Base-by-base conservation (phyloP, 2,329 filamentous ascomycete genomes). In the Esteya vermicola region DNA sequence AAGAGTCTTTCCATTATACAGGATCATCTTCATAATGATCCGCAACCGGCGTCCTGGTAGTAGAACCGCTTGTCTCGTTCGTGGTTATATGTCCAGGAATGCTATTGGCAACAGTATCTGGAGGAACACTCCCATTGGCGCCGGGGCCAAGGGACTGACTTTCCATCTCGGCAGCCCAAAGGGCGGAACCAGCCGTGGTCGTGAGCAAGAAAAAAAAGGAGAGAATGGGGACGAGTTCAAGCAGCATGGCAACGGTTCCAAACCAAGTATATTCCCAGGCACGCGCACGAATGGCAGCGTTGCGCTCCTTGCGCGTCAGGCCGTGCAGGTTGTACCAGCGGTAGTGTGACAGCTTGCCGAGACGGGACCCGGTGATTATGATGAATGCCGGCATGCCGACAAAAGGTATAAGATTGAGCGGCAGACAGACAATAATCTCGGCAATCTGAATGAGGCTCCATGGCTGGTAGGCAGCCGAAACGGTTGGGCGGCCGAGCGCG, bases 191-290 rank as follows among this genome's bases (percentile, higher is more conserved):
- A 18, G 78, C 75, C 1, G 88, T 81, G 4, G 83, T 86, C 0
- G 89, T 95, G 48, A 98, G 62, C 30, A 96, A 68, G 57, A 96
- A 95, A 54, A 96, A 78, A 69, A 98, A 93, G n/a, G 83, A 93
- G 36, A 95, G 60, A 12, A 89, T 70, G 1, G 91, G 91, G 9
- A 95, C 69, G n/a, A 96, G 70, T 60, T 95, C 85, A 22, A 96
- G 60, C 7, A 85, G 36, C 48, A 50, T 51, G 41, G 86, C 84
- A 4, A 91, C 69, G 1, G 82, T 85, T 14, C 91, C 91, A 53
- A 96, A 95, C 85, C 85, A 93, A 13, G 85, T 79, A 55, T 95
- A 96, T 43, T 91, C 83, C 73, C 84, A 83, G 45, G 74, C 67
- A 39, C 81, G 70, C 33, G 65, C 65, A 43, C 68, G 69, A 22